A percentile compares a stretch with the other conserved stretches of the same genome.
phyloP scores from a whole-genome alignment of 768 basidiomycete genomes.

The Boletales sp. region DNA sequence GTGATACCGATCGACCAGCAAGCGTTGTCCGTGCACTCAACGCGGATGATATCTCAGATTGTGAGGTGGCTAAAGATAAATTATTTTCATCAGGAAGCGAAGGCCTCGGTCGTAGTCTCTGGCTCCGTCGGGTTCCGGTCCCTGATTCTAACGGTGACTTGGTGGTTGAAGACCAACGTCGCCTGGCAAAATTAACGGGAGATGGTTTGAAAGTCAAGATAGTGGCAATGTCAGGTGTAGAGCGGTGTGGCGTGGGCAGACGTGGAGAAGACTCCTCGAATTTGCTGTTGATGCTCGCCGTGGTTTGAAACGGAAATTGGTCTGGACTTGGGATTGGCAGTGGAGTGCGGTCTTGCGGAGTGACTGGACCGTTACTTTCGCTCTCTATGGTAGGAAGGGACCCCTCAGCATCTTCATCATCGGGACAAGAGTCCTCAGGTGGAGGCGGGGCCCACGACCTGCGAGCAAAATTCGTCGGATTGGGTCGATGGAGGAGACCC shows the following conservation, averaged over 20 bases:
- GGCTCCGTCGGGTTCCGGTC: conserved; percentile 32
- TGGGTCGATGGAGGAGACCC: conserved; percentile 53
- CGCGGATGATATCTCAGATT: conserved; percentile 28
- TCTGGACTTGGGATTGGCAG: conserved; percentile 38
- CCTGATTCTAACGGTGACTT: conserved; percentile 35
- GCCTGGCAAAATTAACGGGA: conserved; percentile 60
- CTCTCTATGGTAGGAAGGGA: conserved; percentile 42
- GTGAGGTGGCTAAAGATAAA: conserved; percentile 24
- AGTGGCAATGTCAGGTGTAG: conserved; percentile 28
- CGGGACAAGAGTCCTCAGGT: conserved; percentile 33
- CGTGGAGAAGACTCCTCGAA: conserved; percentile 21
- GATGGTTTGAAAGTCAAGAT: conserved; percentile 57
- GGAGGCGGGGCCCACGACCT: conserved; percentile 51
- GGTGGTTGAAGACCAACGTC: conserved; percentile 51
- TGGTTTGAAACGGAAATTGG: conserved; percentile 23
- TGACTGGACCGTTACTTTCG: conserved; percentile 49
- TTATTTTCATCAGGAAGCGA: conserved; percentile 28
- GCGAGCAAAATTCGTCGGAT: conserved; percentile 56
- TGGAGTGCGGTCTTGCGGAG: conserved; percentile 50
- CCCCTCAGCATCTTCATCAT: conserved; percentile 27
- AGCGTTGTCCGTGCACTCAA: conserved; percentile 29
- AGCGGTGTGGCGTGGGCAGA: conserved; percentile 22
- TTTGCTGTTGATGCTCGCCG: conserved; percentile 14
- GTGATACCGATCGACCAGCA: conserved; percentile 33
- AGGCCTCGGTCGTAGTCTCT: conserved; percentile 32